Percentiles rank a stretch among this genome's conserved stretches.
phyloP scores from a whole-genome alignment of 257 asterid genomes.

The Penstemon eatonii region DNA sequence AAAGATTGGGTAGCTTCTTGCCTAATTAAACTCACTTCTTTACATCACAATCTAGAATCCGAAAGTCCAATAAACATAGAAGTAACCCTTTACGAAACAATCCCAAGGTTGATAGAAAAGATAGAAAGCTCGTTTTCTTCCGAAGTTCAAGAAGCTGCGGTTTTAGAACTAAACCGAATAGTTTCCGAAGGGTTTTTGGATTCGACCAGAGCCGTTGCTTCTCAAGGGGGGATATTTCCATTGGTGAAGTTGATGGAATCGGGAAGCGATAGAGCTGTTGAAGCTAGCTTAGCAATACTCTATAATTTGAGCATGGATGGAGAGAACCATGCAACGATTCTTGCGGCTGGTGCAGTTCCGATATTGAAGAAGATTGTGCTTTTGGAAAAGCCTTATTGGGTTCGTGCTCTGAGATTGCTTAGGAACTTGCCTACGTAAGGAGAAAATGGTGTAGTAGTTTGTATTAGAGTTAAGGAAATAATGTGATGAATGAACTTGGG shows the following conservation, averaged over 20 bases:
- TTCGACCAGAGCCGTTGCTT: conserved; percentile 55
- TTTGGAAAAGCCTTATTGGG: conserved; percentile 60
- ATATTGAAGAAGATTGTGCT: conserved; percentile 63
- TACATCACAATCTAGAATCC: conserved; percentile 31
- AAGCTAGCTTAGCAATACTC: conserved; percentile 63
- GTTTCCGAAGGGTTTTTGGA: conserved; percentile 66
- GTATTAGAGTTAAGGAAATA: not conserved
- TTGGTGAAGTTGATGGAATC: conserved; percentile 64
- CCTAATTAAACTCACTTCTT: conserved; percentile 61
- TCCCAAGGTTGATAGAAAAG: conserved; percentile 72
- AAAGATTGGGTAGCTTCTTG: conserved; percentile 86
- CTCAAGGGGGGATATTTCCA: conserved; percentile 63
- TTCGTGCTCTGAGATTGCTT: conserved; percentile 67
- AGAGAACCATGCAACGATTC: conserved; percentile 73
- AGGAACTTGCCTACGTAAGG: conserved; percentile 63
- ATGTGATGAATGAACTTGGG: not conserved
- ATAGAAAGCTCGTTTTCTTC: conserved; percentile 46
- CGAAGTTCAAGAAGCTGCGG: conserved; percentile 66
- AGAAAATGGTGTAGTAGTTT: not conserved
- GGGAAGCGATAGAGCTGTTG: conserved; percentile 54
- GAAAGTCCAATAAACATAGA: conserved; percentile 55
- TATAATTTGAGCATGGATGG: conserved; percentile 74
- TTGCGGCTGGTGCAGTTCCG: conserved; percentile 79
- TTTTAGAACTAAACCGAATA: conserved; percentile 69
- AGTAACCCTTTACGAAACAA: conserved; percentile 67